phyloP scores from a whole-genome alignment of 208 protist species.

The Endotrypanum monterogeii region DNA sequence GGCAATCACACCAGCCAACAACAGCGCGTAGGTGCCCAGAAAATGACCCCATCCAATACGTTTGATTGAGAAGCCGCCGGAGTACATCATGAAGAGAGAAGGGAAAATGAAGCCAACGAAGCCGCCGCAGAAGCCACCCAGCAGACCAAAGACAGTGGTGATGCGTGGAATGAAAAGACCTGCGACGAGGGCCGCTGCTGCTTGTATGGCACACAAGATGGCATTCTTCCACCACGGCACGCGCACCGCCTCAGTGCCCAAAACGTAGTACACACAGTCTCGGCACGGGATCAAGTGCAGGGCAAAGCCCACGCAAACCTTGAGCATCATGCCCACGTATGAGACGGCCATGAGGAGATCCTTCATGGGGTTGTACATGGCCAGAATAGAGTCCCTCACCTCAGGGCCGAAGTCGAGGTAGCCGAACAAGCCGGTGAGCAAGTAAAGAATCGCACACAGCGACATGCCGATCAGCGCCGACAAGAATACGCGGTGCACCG shows the following conservation, averaged over 20 bases:
- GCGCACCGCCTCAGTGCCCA: conserved; percentile 28
- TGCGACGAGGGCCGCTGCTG: conserved; percentile 39
- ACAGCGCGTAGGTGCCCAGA: conserved; percentile 54
- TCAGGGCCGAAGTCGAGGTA: conserved; percentile 73
- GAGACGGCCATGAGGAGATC: conserved; percentile 55
- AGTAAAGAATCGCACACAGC: conserved; percentile 64
- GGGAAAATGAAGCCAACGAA: conserved; percentile 84
- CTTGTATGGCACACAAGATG: conserved; percentile 37
- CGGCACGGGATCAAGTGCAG: conserved; percentile 64
- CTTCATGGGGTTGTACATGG: conserved; percentile 61
- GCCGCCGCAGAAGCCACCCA: conserved; percentile 69
- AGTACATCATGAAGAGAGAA: conserved; percentile 47
- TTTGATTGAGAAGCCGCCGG: conserved; percentile 4
- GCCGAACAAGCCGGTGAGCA: conserved; percentile 79
- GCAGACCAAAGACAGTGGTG: conserved; percentile 67
- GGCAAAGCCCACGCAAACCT: conserved; percentile 67
- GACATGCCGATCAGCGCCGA: conserved; percentile 40
- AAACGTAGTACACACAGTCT: conserved; percentile 60
- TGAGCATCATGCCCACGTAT: conserved; percentile 71
- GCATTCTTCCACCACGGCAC: conserved; percentile 60
- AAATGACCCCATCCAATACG: conserved; percentile 50
- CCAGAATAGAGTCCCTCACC: conserved; percentile 50
- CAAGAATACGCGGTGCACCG: conserved; percentile 45
- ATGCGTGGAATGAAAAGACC: conserved; percentile 81
- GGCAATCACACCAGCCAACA: conserved; percentile 59